Evolutionary conservation across 805 yeast species (phyloP).

Genomic region (Zygosaccharomyces gambellarensis): DNA sequence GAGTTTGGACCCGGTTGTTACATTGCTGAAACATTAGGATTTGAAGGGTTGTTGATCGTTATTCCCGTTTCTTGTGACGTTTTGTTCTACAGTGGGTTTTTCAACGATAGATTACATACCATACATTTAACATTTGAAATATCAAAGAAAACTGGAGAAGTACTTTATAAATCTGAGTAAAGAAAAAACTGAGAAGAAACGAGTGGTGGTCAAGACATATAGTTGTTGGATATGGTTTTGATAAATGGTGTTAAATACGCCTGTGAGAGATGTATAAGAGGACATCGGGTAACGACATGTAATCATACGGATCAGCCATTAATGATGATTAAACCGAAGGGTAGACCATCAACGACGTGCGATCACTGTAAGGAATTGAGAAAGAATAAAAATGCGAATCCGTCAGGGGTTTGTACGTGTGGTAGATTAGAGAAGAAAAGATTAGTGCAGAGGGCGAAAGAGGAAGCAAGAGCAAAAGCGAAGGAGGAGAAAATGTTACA

Average conservation of each 20-base stretch:
- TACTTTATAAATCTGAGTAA: background rate
- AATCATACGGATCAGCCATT: constrained; percentile 87
- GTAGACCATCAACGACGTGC: constrained; percentile 92
- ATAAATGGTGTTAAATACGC: constrained; percentile 94
- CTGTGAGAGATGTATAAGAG: constrained; percentile 92
- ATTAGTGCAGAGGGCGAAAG: constrained; percentile 32
- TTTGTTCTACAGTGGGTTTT: constrained; percentile 48
- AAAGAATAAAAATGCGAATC: constrained; percentile 59
- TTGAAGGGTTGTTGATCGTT: too few relatives aligned
- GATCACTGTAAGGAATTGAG: constrained; percentile 76
- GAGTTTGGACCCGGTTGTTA: too few relatives aligned
- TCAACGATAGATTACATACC: background rate
- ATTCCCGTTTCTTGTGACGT: constrained; percentile 4
- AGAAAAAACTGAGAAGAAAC: background rate
- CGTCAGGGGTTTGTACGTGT: constrained; percentile 60
- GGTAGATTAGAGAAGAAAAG: constrained; percentile 47
- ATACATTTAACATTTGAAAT: background rate
- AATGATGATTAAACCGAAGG: constrained; percentile 92
- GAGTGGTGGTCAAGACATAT: too few relatives aligned
- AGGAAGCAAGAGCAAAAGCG: constrained; percentile 30
- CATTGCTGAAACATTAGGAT: too few relatives aligned
- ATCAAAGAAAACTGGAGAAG: background rate
- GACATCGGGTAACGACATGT: constrained; percentile 93
- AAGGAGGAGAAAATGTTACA: constrained; percentile 21
- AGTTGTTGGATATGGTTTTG: constrained; percentile 57